A percentile compares a stretch with the other conserved stretches of the same genome.
phyloP scores from a whole-genome alignment of 257 asterid species.

The Solanum appendiculatum region DNA sequence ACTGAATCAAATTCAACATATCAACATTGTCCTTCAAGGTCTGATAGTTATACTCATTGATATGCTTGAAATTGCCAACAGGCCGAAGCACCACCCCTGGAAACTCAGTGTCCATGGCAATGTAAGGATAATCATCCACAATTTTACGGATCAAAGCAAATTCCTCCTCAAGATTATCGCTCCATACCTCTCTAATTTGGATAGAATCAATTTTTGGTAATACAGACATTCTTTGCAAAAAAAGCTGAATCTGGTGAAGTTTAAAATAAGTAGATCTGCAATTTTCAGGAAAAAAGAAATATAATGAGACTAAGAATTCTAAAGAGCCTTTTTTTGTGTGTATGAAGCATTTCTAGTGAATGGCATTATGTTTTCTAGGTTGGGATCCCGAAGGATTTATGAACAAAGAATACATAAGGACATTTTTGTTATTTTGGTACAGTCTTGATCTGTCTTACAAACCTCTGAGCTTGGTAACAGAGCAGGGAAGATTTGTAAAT shows the following conservation, averaged over 20 bases:
- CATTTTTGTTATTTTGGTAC: not conserved
- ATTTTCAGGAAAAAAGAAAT: not conserved
- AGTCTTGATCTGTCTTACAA: not conserved
- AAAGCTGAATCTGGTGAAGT: not conserved
- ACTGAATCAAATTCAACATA: constrained; percentile 5
- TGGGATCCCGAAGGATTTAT: not conserved
- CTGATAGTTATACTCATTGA: constrained; percentile 2
- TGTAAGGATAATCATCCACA: constrained; percentile 5
- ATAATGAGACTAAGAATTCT: not conserved
- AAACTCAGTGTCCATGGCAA: constrained; percentile 10
- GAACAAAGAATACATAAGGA: not conserved
- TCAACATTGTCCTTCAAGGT: constrained; percentile 5
- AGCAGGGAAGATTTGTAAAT: not conserved
- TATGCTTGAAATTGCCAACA: constrained; percentile 3
- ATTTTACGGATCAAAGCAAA: constrained; percentile 2
- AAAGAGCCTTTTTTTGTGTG: not conserved
- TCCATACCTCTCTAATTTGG: constrained; percentile 5
- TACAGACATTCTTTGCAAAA: not conserved
- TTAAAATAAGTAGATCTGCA: not conserved
- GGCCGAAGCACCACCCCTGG: constrained; percentile 8
- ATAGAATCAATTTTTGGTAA: not conserved
- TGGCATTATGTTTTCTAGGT: not conserved
- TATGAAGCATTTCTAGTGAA: not conserved
- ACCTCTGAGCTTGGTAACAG: not conserved
- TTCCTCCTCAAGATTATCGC: not conserved